These are phyloP conservation scores for Aquilaria agallochum DNA, from an alignment of 441 rosid species.

Conservation along the genomic window DNA sequence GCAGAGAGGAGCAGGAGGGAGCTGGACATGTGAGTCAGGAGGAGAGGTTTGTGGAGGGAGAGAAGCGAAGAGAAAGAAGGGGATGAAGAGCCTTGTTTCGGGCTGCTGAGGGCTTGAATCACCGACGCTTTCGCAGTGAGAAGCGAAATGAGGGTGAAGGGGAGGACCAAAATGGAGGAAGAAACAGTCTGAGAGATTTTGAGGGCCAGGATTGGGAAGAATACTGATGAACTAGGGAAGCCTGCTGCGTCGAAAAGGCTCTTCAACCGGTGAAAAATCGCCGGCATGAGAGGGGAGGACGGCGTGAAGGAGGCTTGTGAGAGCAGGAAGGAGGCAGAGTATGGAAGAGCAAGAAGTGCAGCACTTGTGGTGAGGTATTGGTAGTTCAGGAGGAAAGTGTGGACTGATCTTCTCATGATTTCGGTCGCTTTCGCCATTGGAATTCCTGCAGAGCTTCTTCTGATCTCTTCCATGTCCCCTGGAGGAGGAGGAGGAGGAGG, in stretches of 20 bases:
- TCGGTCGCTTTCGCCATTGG: constrained; percentile 43
- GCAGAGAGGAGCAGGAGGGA: constrained; percentile 52
- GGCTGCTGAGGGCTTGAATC: constrained; percentile 30
- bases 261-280: constrained; percentile 28
- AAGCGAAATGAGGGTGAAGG: constrained; percentile 61
- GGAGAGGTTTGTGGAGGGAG: constrained; percentile 39
- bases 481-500: constrained; percentile 3
- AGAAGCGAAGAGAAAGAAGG: constrained; percentile 30
- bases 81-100: constrained; percentile 14
- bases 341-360: constrained; percentile 48
- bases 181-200: constrained; percentile 69
- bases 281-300: constrained; percentile 31
- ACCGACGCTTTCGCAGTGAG: constrained; percentile 64
- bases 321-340: constrained; percentile 49
- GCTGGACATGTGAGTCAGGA: constrained; percentile 43
- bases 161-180: constrained; percentile 43
- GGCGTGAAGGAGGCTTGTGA: constrained; percentile 39
- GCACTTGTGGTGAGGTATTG: constrained; percentile 49
- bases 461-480: constrained; percentile 2
- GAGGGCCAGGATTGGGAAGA: constrained; percentile 48
- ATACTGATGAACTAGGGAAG: constrained; percentile 50
- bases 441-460: constrained; percentile 13
- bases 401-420: constrained; percentile 57
- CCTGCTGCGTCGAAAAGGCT: constrained; percentile 54
- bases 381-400: constrained; percentile 51